These are phyloP conservation scores for Auricularia auricula-judae DNA, from an alignment of 768 basidiomycete species.

Conservation along the genomic window DNA sequence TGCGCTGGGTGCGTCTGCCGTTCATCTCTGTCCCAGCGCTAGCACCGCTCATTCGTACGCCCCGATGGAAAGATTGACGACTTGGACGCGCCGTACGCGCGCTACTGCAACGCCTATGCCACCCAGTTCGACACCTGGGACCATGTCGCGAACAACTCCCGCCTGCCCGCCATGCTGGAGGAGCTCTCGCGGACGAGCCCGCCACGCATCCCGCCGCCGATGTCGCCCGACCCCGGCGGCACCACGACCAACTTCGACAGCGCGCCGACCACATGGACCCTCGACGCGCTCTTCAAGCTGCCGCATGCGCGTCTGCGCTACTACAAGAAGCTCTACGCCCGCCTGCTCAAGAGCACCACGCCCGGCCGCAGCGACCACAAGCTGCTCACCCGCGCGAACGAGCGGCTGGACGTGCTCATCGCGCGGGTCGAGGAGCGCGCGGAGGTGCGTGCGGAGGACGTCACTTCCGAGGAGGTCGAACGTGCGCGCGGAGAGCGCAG, in stretches of 20 bases:
- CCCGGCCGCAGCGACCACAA: slow-evolving; percentile 82
- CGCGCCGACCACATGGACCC: slow-evolving; percentile 46
- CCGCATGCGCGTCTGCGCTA: slow-evolving; percentile 80
- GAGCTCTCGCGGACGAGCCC: slow-evolving; percentile 58
- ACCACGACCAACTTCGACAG: slow-evolving; percentile 14
- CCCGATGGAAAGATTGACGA: slow-evolving; percentile 66
- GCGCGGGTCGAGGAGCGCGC: slow-evolving; percentile 49
- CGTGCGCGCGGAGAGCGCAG: background rate
- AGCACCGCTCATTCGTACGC: no score
- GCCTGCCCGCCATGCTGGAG: slow-evolving; percentile 54
- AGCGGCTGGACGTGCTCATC: slow-evolving; percentile 68
- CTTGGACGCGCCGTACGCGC: slow-evolving; percentile 74
- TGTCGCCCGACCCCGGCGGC: slow-evolving; percentile 21
- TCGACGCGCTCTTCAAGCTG: slow-evolving; percentile 80
- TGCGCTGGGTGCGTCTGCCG: slow-evolving; percentile 70
- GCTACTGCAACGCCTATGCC: slow-evolving; percentile 62
- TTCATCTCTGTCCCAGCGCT: no score
- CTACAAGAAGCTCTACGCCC: slow-evolving; percentile 82
- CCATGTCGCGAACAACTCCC: slow-evolving; percentile 64
- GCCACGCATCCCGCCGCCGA: slow-evolving; percentile 34
- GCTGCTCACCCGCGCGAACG: slow-evolving; percentile 67
- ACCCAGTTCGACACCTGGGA: slow-evolving; percentile 77
- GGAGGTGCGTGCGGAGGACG: background rate
- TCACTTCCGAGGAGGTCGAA: background rate
- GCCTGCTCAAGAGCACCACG: slow-evolving; percentile 74